Evolutionary conservation across 345 rosid species (phyloP), one percentile per base, ranked within the genome.

Genomic region (Conringia planisiliqua): DNA sequence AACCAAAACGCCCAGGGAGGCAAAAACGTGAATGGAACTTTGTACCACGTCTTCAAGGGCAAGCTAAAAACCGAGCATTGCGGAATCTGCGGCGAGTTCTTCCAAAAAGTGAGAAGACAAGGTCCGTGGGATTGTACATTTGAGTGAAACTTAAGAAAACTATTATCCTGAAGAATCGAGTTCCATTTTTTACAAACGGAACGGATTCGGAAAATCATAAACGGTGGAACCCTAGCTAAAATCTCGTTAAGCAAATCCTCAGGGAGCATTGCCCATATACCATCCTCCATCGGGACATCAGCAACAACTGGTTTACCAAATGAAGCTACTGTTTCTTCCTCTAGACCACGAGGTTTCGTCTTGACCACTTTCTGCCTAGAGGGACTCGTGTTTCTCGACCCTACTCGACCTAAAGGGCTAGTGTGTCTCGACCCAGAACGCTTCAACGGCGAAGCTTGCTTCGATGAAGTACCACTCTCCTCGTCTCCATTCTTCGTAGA

Each of bases 1-100:
- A 91, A 73, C 97, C 98, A 94, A 78, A 87, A 82, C 1, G 96
- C 96, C 97, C 98, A 94, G n/a, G 82, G 85, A 18, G 96, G 98
- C 80, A 94, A 82, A 82, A 94, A 94, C 51, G 74, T 67, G 78
- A 94, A 88, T 1, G 98, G 98, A 59, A 94, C 83, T 72, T 91
- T 88, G 47, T 94, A 94, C 98, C 98, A 94, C 1, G 88, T 79
- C 81, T 89, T 91, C 81, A 94, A 65, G 0, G 98, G 97, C 86
- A 91, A 81, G 79, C 98, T 94, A 64, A 94, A 91, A 76, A 94
- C 90, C 0, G 97, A 91, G 71, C 98, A 94, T 54, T 91, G 98
- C 0, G 87, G 90, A 29, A 81, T 82, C 83, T 85, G 96, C 3
- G 89, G 93, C n/a, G 90, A 82, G 71, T 90, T 91, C 87, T 91